These are phyloP conservation scores for Adansonia gregorii DNA, from an alignment of 441 rosid species.

Conservation along the genomic window DNA sequence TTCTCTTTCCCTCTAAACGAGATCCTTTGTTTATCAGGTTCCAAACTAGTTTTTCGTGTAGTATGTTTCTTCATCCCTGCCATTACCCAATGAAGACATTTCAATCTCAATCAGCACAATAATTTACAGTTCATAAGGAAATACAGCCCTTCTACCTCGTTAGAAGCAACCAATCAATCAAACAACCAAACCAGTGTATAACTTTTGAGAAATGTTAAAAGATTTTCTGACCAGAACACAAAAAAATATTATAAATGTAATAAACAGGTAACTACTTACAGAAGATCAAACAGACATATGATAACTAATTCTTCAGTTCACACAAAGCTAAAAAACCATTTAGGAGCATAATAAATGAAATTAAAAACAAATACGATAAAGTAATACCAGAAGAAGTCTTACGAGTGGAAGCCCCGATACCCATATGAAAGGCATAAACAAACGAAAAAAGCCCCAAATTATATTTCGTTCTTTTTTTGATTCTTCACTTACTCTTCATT, in stretches of 20 bases:
- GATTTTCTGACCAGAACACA: neutral
- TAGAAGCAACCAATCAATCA: neutral
- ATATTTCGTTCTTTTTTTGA: neutral
- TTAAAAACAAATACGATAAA: neutral
- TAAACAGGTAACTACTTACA: neutral
- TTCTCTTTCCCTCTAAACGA: neutral
- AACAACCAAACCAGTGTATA: no score
- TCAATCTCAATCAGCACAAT: neutral
- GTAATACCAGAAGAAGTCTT: slow-evolving; percentile 20
- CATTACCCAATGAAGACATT: neutral
- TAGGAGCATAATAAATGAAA: neutral
- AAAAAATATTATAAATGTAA: neutral
- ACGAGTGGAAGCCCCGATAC: slow-evolving; percentile 18
- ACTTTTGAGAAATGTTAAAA: neutral
- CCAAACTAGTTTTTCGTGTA: neutral
- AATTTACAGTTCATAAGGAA: neutral
- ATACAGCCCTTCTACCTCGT: neutral
- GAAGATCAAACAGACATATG: neutral
- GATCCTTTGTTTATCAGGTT: neutral
- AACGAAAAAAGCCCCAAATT: slow-evolving; percentile 11
- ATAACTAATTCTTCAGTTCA: neutral
- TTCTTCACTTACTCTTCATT: slow-evolving; percentile 16
- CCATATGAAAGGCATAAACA: slow-evolving; percentile 13
- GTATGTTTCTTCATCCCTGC: neutral
- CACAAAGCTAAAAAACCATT: neutral